Conservation (phyloP, 2,329 filamentous ascomycete species). For the Metarhizium guizhouense region DNA sequence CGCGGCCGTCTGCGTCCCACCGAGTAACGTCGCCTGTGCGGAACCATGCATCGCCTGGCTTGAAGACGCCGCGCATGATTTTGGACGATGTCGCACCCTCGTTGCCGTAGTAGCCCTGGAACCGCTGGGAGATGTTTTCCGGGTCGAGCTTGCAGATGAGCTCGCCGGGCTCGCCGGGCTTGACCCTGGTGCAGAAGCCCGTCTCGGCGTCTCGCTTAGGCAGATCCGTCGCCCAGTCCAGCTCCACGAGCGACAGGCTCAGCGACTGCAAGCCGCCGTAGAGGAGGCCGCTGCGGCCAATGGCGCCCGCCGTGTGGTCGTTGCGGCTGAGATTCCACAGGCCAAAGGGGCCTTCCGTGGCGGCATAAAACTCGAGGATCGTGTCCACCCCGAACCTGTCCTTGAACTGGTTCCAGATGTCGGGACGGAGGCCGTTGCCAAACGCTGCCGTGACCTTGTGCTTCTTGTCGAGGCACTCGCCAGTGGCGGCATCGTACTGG, state of each 20-base stretch:
- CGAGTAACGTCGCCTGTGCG: conserved; percentile 74
- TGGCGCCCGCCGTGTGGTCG: conserved; percentile 63
- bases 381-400: conserved; percentile 66
- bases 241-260: conserved; percentile 50
- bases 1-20: conserved; percentile 60
- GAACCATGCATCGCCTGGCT: conserved; percentile 73
- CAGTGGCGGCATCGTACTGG: conserved; percentile 52
- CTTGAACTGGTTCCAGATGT: conserved; percentile 79
- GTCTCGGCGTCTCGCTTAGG: conserved; percentile 60
- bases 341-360: conserved; percentile 62
- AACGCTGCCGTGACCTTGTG: conserved; percentile 69
- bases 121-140: conserved; percentile 51
- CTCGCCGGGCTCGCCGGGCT: conserved; percentile 61
- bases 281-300: conserved; percentile 63
- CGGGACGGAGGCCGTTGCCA: conserved; percentile 77
- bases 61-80: conserved; percentile 63
- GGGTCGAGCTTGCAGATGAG: conserved; percentile 63
- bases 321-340: conserved; percentile 69
- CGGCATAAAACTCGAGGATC: conserved; percentile 73
- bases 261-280: conserved; percentile 44
- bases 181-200: conserved; percentile 55
- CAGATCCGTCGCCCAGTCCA: conserved; percentile 62
- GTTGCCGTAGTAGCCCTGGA: conserved; percentile 79
- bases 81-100: conserved; percentile 61
- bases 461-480: conserved; percentile 60